Evolutionary conservation across 2,329 filamentous ascomycete species (phyloP).

Genomic region (Sphaerulina musiva): DNA sequence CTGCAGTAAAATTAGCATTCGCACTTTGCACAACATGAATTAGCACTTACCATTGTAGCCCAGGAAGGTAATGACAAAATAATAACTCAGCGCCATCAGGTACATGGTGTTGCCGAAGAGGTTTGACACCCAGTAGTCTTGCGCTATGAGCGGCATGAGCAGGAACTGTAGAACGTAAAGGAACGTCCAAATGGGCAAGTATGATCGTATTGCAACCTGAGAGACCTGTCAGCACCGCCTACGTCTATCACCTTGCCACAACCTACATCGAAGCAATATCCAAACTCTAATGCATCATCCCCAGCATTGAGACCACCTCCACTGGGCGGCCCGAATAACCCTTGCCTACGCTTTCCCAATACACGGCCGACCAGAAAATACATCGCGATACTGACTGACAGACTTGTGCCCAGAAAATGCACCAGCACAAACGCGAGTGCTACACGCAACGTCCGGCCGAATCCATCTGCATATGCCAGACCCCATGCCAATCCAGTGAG

Average conservation of each 20-base stretch:
- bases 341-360: slow-evolving; percentile 51
- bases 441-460: slow-evolving; percentile 40
- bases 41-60: slow-evolving; percentile 53
- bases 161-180: slow-evolving; percentile 62
- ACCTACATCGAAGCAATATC: slow-evolving; percentile 61
- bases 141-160: slow-evolving; percentile 55
- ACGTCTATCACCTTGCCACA: slow-evolving; percentile 22
- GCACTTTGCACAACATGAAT: neutral
- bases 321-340: slow-evolving; percentile 51
- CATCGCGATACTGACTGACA: slow-evolving; percentile 55
- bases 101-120: slow-evolving; percentile 62
- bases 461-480: slow-evolving; percentile 46
- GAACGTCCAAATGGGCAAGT: slow-evolving; percentile 61
- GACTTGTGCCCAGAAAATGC: slow-evolving; percentile 56
- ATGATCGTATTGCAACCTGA: slow-evolving; percentile 53
- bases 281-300: slow-evolving; percentile 58
- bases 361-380: slow-evolving; percentile 59
- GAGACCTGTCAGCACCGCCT: slow-evolving; percentile 37
- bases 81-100: slow-evolving; percentile 59
- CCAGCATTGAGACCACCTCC: slow-evolving; percentile 22
- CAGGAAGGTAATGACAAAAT: slow-evolving; percentile 62
- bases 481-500: slow-evolving; percentile 53
- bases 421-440: slow-evolving; percentile 46
- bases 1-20: slow-evolving; percentile 31
- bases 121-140: slow-evolving; percentile 50